Percentiles rank a stretch among this genome's conserved stretches.
Conservation (phyloP, 176 grass and related monocot species). For the Eremochloa ophiuroides region DNA sequence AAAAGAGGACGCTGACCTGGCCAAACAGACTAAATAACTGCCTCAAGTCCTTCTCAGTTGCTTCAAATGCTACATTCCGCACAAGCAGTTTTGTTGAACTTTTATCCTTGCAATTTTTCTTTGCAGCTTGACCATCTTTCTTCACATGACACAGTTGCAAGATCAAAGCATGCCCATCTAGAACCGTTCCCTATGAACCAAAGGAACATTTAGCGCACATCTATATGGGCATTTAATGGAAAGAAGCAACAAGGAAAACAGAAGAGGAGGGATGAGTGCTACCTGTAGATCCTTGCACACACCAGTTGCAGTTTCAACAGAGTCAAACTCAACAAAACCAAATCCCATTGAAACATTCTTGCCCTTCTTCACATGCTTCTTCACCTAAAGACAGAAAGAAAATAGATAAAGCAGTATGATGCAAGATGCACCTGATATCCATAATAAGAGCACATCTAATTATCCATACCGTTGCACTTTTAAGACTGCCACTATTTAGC, state of each 20-base stretch:
- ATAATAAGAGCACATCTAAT: slow-evolving; percentile 17
- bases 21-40: slow-evolving; percentile 96
- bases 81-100: slow-evolving; percentile 94
- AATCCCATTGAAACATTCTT: slow-evolving; percentile 97
- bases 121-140: slow-evolving; percentile 47
- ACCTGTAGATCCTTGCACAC: slow-evolving; percentile 97
- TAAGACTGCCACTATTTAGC: slow-evolving; percentile 66
- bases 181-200: slow-evolving; percentile 65
- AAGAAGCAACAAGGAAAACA: slow-evolving; percentile 6
- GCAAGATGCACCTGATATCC: background rate
- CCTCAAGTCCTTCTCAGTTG: slow-evolving; percentile 76
- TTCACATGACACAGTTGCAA: slow-evolving; percentile 89
- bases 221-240: background rate
- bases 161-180: slow-evolving; percentile 94
- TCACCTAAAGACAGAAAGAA: slow-evolving; percentile 55
- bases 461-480: slow-evolving; percentile 73
- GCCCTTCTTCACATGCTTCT: slow-evolving; percentile 85
- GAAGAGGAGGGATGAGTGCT: background rate
- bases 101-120: slow-evolving; percentile 70
- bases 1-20: slow-evolving; percentile 52
- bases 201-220: slow-evolving; percentile 4
- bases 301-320: slow-evolving; percentile 72
- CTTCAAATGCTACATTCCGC: slow-evolving; percentile 94
- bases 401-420: slow-evolving; percentile 6
- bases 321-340: slow-evolving; percentile 96